These are phyloP conservation scores for Tanacetum coccineum DNA, from an alignment of 129 eudicot genomes.

Conservation along the genomic window DNA sequence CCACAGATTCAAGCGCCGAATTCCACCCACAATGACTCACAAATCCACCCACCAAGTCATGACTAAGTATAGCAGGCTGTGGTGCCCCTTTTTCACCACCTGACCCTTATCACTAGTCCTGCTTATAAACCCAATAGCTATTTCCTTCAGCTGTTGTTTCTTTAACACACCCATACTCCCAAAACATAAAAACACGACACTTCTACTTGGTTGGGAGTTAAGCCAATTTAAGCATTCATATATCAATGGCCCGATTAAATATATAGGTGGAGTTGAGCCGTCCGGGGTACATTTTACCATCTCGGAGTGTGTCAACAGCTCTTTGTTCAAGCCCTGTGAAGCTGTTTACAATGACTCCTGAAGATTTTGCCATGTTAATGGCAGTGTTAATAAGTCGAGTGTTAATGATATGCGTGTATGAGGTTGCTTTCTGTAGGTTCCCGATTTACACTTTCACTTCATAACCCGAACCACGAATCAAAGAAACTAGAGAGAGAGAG, in stretches of 20 bases:
- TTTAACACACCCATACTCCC: conserved; percentile 38
- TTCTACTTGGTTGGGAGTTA: conserved; percentile 41
- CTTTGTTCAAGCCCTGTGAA: conserved; percentile 37
- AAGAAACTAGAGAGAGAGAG: no score
- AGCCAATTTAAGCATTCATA: conserved; percentile 59
- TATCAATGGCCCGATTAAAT: conserved; percentile 48
- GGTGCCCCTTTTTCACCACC: conserved; percentile 46
- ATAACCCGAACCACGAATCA: no score
- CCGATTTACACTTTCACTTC: no score
- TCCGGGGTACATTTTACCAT: conserved; percentile 30
- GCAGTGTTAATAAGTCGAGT: conserved; percentile 19
- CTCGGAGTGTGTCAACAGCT: conserved; percentile 21
- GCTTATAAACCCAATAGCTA: conserved; percentile 45
- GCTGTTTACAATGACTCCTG: conserved; percentile 44
- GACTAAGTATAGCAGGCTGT: conserved; percentile 30
- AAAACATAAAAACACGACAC: conserved; percentile 62
- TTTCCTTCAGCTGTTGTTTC: conserved; percentile 42
- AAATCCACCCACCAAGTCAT: conserved; percentile 39
- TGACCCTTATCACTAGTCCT: conserved; percentile 37
- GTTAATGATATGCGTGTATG: conserved; percentile 30
- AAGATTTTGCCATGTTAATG: conserved; percentile 35
- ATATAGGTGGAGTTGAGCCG: conserved; percentile 43
- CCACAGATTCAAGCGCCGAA: conserved; percentile 33
- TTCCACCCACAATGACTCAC: conserved; percentile 41
- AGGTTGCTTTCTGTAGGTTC: background rate